phyloP scores from a whole-genome alignment of 495 filamentous ascomycete genomes.

The Penicillium steckii region DNA sequence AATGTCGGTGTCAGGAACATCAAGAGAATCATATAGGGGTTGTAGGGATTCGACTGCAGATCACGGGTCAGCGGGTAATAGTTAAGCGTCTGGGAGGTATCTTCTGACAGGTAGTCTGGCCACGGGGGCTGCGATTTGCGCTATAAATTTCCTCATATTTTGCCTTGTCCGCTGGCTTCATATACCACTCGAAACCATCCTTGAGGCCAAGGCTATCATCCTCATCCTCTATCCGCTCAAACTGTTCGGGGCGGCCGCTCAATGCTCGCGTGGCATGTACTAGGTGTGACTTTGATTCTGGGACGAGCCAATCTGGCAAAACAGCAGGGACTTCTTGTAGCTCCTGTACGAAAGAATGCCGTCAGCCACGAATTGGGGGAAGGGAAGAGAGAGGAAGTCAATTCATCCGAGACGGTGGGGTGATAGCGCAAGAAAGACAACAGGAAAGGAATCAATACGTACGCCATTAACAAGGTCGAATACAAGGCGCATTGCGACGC shows the following conservation, averaged over 20 bases:
- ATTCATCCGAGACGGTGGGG: background rate
- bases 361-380: background rate
- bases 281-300: constrained; percentile 93
- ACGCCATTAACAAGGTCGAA: constrained; percentile 97
- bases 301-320: constrained; percentile 93
- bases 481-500: constrained; percentile 95
- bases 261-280: constrained; percentile 87
- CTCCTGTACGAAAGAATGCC: constrained; percentile 55
- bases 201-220: constrained; percentile 81
- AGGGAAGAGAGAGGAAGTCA: no score
- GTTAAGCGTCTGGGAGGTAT: background rate
- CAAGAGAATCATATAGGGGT: constrained; percentile 83
- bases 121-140: constrained; percentile 79
- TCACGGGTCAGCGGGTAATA: constrained; percentile 3
- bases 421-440: background rate
- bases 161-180: constrained; percentile 82
- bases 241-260: constrained; percentile 68
- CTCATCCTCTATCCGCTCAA: constrained; percentile 74
- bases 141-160: constrained; percentile 97
- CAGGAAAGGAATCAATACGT: constrained; percentile 30
- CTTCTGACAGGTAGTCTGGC: constrained; percentile 74
- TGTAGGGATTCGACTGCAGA: constrained; percentile 70
- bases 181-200: constrained; percentile 99
- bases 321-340: constrained; percentile 77
- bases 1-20: constrained; percentile 94